phyloP scores from a whole-genome alignment of 345 rosid species.

The Acer campestre region DNA sequence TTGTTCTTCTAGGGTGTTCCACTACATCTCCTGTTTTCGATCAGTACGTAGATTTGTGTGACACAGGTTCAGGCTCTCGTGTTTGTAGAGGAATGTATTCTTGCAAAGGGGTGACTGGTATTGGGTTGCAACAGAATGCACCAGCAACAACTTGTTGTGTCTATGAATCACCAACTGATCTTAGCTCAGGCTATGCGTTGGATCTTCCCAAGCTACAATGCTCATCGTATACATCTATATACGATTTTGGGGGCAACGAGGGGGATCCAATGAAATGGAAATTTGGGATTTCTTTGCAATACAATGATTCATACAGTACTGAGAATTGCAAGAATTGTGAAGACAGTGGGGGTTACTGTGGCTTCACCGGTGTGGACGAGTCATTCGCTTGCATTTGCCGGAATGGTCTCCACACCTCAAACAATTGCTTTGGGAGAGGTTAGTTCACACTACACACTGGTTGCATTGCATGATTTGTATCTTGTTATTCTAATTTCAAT shows the following conservation, averaged over 20 bases:
- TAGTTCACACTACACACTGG: constrained; percentile 15
- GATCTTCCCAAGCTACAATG: constrained; percentile 72
- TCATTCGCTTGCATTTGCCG: constrained; percentile 68
- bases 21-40: constrained; percentile 64
- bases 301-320: constrained; percentile 43
- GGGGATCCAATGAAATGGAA: constrained; percentile 71
- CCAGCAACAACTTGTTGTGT: constrained; percentile 61
- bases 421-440: constrained; percentile 59
- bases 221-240: constrained; percentile 57
- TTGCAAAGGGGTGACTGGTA: constrained; percentile 60
- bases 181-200: constrained; percentile 46
- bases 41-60: constrained; percentile 51
- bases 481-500: background rate
- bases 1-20: constrained; percentile 68
- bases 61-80: constrained; percentile 56
- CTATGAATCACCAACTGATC: constrained; percentile 53
- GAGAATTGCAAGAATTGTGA: constrained; percentile 57
- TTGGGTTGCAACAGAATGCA: constrained; percentile 59
- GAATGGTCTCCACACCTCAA: constrained; percentile 54
- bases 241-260: constrained; percentile 54
- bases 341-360: constrained; percentile 65
- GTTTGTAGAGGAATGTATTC: constrained; percentile 64
- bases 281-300: constrained; percentile 55
- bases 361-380: constrained; percentile 56
- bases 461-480: background rate